Conservation (phyloP, 2,329 filamentous ascomycete genomes). For the Teratosphaeria pseudoeucalypti region DNA sequence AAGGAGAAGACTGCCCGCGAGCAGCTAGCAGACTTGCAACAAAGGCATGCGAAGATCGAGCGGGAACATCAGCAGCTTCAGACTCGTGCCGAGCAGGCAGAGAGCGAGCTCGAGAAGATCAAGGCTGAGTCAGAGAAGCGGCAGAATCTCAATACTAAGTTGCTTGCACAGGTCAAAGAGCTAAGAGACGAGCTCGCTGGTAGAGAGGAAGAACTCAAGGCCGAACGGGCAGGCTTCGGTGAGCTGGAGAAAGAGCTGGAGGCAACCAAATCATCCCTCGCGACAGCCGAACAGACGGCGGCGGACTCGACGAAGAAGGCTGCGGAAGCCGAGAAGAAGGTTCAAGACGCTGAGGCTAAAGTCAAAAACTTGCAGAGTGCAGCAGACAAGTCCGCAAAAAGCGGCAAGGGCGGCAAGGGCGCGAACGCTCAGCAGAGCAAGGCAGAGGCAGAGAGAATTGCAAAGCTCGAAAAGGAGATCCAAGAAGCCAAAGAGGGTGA, state of each 20-base stretch:
- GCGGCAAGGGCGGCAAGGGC: background rate
- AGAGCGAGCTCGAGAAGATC: constrained; percentile 13
- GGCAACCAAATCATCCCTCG: constrained; percentile 8
- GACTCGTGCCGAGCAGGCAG: constrained; percentile 7
- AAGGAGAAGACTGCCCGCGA: constrained; percentile 13
- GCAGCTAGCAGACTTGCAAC: constrained; percentile 16
- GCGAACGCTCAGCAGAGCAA: background rate
- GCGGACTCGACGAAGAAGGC: constrained; percentile 2
- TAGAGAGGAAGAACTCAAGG: constrained; percentile 21
- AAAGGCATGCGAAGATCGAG: constrained; percentile 9
- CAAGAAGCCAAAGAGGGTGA: constrained; percentile 19
- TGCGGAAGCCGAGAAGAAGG: background rate
- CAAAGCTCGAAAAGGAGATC: constrained; percentile 6
- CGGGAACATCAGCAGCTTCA: constrained; percentile 8
- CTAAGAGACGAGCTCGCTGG: constrained; percentile 19
- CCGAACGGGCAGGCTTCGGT: constrained; percentile 20
- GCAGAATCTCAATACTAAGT: constrained; percentile 23
- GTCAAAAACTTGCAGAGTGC: constrained; percentile 5
- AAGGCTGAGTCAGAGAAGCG: constrained; percentile 30
- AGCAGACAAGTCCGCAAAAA: constrained; percentile 9
- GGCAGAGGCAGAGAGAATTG: constrained; percentile 3
- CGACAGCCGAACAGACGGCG: background rate
- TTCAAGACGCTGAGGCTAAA: background rate
- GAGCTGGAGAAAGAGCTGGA: constrained; percentile 23
- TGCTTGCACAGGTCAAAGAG: constrained; percentile 15